Percentiles rank a stretch among this genome's conserved stretches.
Evolutionary conservation across 164 flowering plant genomes (phyloP).

Genomic region (Stephania cephalantha): DNA sequence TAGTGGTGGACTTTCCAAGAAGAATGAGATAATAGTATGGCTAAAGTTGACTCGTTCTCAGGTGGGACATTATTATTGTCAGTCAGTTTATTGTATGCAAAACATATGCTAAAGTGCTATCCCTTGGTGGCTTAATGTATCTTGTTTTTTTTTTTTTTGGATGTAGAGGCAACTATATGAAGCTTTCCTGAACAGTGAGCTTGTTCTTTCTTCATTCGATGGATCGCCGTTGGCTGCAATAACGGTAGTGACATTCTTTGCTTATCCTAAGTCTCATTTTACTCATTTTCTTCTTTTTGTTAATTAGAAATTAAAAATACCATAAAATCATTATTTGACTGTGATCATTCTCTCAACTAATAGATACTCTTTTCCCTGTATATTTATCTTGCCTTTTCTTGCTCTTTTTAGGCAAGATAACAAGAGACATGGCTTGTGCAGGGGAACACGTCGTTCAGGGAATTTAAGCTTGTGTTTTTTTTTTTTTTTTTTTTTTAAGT

Average conservation of each 20-base stretch:
- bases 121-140: not conserved
- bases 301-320: not conserved
- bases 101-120: not conserved
- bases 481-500: too few species aligned
- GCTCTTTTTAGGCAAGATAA: too few species aligned
- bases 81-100: not conserved
- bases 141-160: slow-evolving; percentile 7
- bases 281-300: not conserved
- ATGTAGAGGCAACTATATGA: slow-evolving; percentile 79
- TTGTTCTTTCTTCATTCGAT: slow-evolving; percentile 81
- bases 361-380: not conserved
- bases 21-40: slow-evolving; percentile 97
- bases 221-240: slow-evolving; percentile 97
- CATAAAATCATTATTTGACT: not conserved
- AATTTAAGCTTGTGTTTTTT: not conserved
- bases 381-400: not conserved
- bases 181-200: slow-evolving; percentile 84
- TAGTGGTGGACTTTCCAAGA: slow-evolving; percentile 58
- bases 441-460: not conserved
- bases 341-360: not conserved
- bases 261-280: not conserved
- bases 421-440: too few species aligned
- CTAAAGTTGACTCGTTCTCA: slow-evolving; percentile 68
- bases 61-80: slow-evolving; percentile 33
- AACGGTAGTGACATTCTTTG: slow-evolving; percentile 50